These are phyloP conservation scores for Beauveria brongniartii DNA, from an alignment of 2,329 filamentous ascomycete genomes.

Conservation along the genomic window DNA sequence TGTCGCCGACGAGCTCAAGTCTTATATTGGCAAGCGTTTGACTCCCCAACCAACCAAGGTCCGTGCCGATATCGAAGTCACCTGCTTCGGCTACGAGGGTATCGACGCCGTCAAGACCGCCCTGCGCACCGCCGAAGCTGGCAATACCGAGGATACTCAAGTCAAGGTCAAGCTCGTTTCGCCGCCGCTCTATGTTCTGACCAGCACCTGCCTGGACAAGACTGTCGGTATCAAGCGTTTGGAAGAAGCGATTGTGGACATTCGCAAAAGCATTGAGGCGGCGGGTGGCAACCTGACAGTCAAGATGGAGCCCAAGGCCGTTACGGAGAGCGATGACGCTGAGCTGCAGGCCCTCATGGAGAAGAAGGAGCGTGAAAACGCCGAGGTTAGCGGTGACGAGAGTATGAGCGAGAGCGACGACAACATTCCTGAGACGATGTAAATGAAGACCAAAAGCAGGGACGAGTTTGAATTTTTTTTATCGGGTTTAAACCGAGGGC, in stretches of 20 bases:
- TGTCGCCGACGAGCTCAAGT: slow-evolving; percentile 82
- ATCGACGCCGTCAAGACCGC: slow-evolving; percentile 97
- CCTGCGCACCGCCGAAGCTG: slow-evolving; percentile 80
- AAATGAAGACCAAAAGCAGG: slow-evolving; percentile 14
- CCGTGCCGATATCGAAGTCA: slow-evolving; percentile 93
- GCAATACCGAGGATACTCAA: slow-evolving; percentile 85
- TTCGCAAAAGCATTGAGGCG: slow-evolving; percentile 69
- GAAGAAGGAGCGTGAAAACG: slow-evolving; percentile 96
- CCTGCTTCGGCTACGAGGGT: slow-evolving; percentile 91
- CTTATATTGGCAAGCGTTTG: slow-evolving; percentile 93
- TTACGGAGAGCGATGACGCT: slow-evolving; percentile 96
- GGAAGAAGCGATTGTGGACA: slow-evolving; percentile 83
- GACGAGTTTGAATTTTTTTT: slow-evolving; percentile 6
- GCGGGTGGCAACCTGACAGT: slow-evolving; percentile 75
- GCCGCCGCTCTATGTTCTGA: slow-evolving; percentile 92
- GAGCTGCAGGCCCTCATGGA: slow-evolving; percentile 98
- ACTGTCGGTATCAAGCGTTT: slow-evolving; percentile 72
- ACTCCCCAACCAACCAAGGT: slow-evolving; percentile 99
- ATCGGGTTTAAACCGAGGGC: slow-evolving; percentile 1
- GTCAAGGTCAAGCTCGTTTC: slow-evolving; percentile 99
- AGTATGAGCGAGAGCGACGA: slow-evolving; percentile 94
- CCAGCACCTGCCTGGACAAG: slow-evolving; percentile 94
- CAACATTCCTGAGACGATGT: slow-evolving; percentile 44
- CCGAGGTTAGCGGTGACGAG: slow-evolving; percentile 95
- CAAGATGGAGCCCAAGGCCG: slow-evolving; percentile 99